These are phyloP conservation scores for Nakaseomyces nivariensis DNA, from an alignment of 1,139 yeast genomes.

Conservation along the genomic window DNA sequence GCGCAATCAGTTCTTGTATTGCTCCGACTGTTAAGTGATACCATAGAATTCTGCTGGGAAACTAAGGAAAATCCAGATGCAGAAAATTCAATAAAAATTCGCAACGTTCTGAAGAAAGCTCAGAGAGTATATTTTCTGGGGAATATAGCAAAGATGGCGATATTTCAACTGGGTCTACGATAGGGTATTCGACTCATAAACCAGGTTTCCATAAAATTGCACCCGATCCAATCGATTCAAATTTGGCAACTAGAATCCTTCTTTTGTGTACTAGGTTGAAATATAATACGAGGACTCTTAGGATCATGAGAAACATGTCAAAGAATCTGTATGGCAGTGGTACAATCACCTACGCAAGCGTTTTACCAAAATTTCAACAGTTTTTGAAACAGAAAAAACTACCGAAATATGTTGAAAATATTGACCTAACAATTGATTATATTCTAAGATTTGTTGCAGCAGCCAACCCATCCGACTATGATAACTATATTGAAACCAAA, in stretches of 20 bases:
- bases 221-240: slow-evolving; percentile 19
- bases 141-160: slow-evolving; percentile 9
- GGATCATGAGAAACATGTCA: slow-evolving; percentile 14
- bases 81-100: background rate
- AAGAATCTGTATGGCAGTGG: slow-evolving; percentile 13
- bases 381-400: slow-evolving; percentile 11
- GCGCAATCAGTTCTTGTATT: slow-evolving; percentile 20
- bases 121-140: slow-evolving; percentile 4
- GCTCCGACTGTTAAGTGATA: slow-evolving; percentile 22
- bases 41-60: slow-evolving; percentile 24
- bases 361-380: slow-evolving; percentile 15
- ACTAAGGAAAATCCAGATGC: slow-evolving; percentile 7
- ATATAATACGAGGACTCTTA: slow-evolving; percentile 15
- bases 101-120: slow-evolving; percentile 2
- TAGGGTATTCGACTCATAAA: slow-evolving; percentile 25
- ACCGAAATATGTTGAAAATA: slow-evolving; percentile 13
- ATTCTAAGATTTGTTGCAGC: slow-evolving; percentile 24
- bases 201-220: slow-evolving; percentile 19
- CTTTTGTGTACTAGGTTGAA: slow-evolving; percentile 14
- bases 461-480: slow-evolving; percentile 23
- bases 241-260: slow-evolving; percentile 13
- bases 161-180: slow-evolving; percentile 13
- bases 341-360: slow-evolving; percentile 9
- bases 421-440: slow-evolving; percentile 22
- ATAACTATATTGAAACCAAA: slow-evolving; percentile 13